phyloP scores from a whole-genome alignment of 257 asterid genomes.

The Galeopsis tetrahit region DNA sequence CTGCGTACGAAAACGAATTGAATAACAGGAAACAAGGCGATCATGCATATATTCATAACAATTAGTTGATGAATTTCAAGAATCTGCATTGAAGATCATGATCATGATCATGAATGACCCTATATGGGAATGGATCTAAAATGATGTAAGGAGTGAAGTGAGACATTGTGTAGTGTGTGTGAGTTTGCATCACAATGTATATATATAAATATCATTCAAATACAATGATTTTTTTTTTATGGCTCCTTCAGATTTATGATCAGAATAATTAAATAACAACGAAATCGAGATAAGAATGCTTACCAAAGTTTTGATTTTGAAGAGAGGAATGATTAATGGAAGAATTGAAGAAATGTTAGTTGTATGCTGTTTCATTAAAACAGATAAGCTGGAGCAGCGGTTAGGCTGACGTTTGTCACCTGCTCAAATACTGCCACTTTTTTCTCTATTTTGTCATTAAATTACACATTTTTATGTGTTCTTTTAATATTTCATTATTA shows the following conservation, averaged over 20 bases:
- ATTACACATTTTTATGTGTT: not conserved
- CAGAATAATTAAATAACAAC: not conserved
- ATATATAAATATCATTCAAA: not conserved
- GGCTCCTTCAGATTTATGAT: not conserved
- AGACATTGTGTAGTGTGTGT: not conserved
- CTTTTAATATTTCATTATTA: not conserved
- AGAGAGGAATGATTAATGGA: slow-evolving; percentile 23
- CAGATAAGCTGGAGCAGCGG: slow-evolving; percentile 37
- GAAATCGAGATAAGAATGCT: slow-evolving; percentile 24
- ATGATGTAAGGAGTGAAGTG: not conserved
- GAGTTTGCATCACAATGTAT: not conserved
- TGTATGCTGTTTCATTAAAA: slow-evolving; percentile 16
- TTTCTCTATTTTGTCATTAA: not conserved
- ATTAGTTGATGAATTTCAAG: not conserved
- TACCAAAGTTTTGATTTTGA: slow-evolving; percentile 27
- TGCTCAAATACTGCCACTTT: slow-evolving; percentile 21
- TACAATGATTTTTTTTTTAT: too few relatives aligned
- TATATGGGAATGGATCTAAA: not conserved
- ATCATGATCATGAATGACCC: not conserved
- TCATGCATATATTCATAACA: not conserved
- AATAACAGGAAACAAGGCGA: not conserved
- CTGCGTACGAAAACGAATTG: not conserved
- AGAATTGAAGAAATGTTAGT: slow-evolving; percentile 16
- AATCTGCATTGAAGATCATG: not conserved
- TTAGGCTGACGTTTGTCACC: slow-evolving; percentile 40